Base-by-base conservation (phyloP, 2,329 filamentous ascomycete species). In the Bisporella sp. region DNA sequence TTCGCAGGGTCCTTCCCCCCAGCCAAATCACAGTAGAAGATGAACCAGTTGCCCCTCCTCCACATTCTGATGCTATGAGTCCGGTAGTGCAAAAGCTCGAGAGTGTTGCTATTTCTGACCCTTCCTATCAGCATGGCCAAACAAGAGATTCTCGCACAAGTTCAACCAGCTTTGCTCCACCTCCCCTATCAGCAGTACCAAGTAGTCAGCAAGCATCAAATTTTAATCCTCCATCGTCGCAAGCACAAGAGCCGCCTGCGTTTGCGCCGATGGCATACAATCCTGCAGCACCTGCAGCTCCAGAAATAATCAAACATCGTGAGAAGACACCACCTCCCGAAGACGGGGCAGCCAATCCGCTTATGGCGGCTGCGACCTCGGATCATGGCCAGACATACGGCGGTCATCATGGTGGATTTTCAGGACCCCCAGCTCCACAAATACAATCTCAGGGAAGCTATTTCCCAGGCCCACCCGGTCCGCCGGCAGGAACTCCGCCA, bases 261-360 rank as follows among this genome's bases (percentile, higher is more conserved):
- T 54, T 54, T 45, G 73, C 69, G 5, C 83, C 84, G 0, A 82
- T 88, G 70, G 79, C 85, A 2, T 91, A 91, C 64, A 91, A 91
- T 63, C 87, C 87, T 3, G 87, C 87, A 1, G 86, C 87, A 1
- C 87, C 87, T 4, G 76, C 85, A 0, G 85, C 85, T 0, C 85
- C 87, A 1, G 87, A 91, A 65, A 74, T 78, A 28, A 81, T 90
- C 47, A 73, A 77, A 21, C 80, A 87, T 64, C 77, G 87, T 45
- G 87, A 91, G 66, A 90, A 90, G 74, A 92, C 87, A 0, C 87
- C 87, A 1, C 79, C 87, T 4, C 85, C 84, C 4, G 78, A 83
- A 33, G 87, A 90, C 59, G 80, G 74, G 39, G 78, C 74, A 9
- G 69, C 73, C 3, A 78, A 82, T 57, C 81, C 80, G 3, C 67